A percentile compares a stretch with the other conserved stretches of the same genome.
Evolutionary conservation across 257 asterid genomes (phyloP).

Genomic region (Avicennia marina): DNA sequence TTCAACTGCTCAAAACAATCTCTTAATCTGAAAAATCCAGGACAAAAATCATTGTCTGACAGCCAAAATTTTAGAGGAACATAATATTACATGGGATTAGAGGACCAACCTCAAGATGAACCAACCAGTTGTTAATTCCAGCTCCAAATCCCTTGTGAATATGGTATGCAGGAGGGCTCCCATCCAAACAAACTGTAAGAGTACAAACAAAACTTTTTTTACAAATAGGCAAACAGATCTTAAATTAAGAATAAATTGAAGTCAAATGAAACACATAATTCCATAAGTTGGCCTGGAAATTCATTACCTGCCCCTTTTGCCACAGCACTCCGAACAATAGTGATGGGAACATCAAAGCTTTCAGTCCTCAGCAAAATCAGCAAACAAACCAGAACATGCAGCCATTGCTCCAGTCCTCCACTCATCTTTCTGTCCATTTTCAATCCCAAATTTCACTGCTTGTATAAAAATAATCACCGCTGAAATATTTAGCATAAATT

Average conservation of each 20-base stretch:
- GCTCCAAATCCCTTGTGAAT: slow-evolving; percentile 45
- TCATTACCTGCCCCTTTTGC: slow-evolving; percentile 58
- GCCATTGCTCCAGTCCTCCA: slow-evolving; percentile 16
- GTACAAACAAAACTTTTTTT: background rate
- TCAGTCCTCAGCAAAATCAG: slow-evolving; percentile 27
- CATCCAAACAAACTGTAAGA: slow-evolving; percentile 47
- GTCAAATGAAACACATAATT: no score
- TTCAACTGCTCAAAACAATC: no score
- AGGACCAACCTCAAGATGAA: slow-evolving; percentile 40
- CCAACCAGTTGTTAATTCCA: slow-evolving; percentile 51
- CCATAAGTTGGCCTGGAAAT: no score
- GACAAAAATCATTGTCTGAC: background rate
- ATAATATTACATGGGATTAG: background rate
- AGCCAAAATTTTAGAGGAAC: no score
- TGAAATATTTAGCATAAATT: no score
- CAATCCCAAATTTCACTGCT: background rate
- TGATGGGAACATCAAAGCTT: slow-evolving; percentile 36
- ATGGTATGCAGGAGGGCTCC: slow-evolving; percentile 61
- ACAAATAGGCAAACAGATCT: no score
- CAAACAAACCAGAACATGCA: slow-evolving; percentile 26
- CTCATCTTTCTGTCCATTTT: slow-evolving; percentile 26
- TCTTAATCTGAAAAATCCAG: no score
- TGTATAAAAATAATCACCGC: background rate
- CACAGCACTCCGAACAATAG: slow-evolving; percentile 48
- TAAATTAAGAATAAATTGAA: no score